Base-by-base conservation (phyloP, 805 yeast genomes). In the Yarrowia porcina region DNA sequence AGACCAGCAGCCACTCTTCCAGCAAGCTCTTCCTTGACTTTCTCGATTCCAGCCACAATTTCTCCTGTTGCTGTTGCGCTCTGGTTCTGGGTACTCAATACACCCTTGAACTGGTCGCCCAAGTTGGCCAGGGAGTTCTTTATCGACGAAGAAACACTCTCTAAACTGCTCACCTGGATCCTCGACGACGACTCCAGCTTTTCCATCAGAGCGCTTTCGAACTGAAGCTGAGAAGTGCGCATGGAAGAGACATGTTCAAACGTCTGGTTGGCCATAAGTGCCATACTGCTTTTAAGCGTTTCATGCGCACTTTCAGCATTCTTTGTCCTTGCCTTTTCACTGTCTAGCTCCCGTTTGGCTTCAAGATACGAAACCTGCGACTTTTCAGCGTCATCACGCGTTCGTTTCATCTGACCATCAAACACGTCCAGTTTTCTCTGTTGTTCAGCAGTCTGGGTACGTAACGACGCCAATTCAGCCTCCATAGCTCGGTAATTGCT, bases 381-480 rank as follows among this genome's bases (percentile, higher is more conserved):
- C 18, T 65, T 57, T 25, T 66, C 69, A 4, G 60, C 64, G 8
- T 42, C 35, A 17, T 70, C 73, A 61, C 82, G 77, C 44, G 78
- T 70, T 27, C 73, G 73, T 52, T 71, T 74, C 25, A 80, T 73
- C 66, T 81, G 84, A 27, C 78, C 79, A 60, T 82, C 84, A 65
- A 82, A 73, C 1, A 80, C 78, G 39, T 77, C 79, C 10, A 82
- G 73, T 63, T 77, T 76, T 4, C 79, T 71, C 63, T 80, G 79
- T 65, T 81, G 83, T 64, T 83, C 87, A 28, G 77, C 83, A 13
- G 80, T 76, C 62, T 78, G 73, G 5, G 82, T 77, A 21, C 77
- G 74, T 38, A 82, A 75, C 68, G 85, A 81, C 69, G 82, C 85
- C 67, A 69, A 78, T 69, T 75, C 82, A 44, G 74, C 81, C 59